Evolutionary conservation across 495 filamentous ascomycete species (phyloP).

Genomic region (Penicillium canariense): DNA sequence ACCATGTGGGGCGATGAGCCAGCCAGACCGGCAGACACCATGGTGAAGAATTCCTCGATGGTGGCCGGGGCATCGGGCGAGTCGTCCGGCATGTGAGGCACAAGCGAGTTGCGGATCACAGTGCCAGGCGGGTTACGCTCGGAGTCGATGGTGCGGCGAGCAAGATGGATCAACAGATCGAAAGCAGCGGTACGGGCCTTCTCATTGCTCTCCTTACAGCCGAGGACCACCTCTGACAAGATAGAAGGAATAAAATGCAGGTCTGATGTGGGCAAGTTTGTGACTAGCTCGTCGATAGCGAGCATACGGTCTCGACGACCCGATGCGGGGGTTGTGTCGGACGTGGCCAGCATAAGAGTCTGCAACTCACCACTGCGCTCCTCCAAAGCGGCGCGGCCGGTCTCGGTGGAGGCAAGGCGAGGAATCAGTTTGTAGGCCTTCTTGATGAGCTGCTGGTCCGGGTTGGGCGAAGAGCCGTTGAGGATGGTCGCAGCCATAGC

Average conservation of each 20-base stretch:
- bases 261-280: conserved; percentile 67
- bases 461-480: conserved; percentile 46
- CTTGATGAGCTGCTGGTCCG: conserved; percentile 94
- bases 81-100: conserved; percentile 77
- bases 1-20: conserved; percentile 93
- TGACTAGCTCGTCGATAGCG: conserved; percentile 74
- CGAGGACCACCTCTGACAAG: conserved; percentile 88
- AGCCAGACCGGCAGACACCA: conserved; percentile 93
- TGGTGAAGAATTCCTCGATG: conserved; percentile 95
- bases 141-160: conserved; percentile 65
- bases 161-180: conserved; percentile 85
- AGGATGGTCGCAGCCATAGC: conserved; percentile 77
- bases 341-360: conserved; percentile 67
- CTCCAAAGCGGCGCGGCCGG: conserved; percentile 65
- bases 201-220: conserved; percentile 95
- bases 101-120: conserved; percentile 75
- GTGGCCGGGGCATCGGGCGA: conserved; percentile 73
- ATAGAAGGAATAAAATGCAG: conserved; percentile 92
- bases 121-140: conserved; percentile 59
- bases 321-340: conserved; percentile 79
- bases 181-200: conserved; percentile 86
- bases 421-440: conserved; percentile 98
- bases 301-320: conserved; percentile 79
- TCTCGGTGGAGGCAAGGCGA: conserved; percentile 74
- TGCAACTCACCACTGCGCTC: conserved; percentile 76